phyloP scores from a whole-genome alignment of 805 yeast species.

The Hanseniaspora lindneri region DNA sequence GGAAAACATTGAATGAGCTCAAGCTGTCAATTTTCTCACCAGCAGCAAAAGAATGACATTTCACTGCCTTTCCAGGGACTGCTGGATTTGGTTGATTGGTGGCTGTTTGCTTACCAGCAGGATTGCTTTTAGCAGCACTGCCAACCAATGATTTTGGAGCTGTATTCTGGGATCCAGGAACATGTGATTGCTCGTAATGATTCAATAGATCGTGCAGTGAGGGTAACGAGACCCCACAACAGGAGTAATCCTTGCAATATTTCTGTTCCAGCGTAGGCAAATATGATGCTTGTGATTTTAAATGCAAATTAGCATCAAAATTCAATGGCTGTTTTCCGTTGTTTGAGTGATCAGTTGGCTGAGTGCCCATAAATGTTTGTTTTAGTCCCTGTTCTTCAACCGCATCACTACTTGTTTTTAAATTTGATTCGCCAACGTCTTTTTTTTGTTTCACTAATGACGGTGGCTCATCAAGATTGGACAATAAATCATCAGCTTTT shows the following conservation, averaged over 20 bases:
- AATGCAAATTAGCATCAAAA: not conserved
- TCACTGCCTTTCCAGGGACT: constrained; percentile 18
- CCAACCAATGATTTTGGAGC: constrained; percentile 41
- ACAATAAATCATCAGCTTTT: constrained; percentile 13
- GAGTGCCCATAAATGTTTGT: too few relatives aligned
- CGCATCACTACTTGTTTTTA: too few relatives aligned
- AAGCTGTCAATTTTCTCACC: not conserved
- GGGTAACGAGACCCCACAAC: constrained; percentile 88
- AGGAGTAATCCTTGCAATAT: constrained; percentile 90
- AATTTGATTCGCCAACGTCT: too few relatives aligned
- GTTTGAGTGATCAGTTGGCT: too few relatives aligned
- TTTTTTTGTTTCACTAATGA: not conserved
- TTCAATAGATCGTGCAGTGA: constrained; percentile 84
- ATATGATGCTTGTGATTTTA: constrained; percentile 37
- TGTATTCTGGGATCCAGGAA: constrained; percentile 25
- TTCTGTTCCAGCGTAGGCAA: constrained; percentile 89
- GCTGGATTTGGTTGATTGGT: constrained; percentile 16
- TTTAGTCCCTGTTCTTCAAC: too few relatives aligned
- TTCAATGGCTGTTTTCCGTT: too few relatives aligned
- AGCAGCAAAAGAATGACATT: not conserved
- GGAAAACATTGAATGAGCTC: not conserved
- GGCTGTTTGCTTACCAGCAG: constrained; percentile 11
- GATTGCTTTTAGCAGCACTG: too few relatives aligned
- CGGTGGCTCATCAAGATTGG: not conserved
- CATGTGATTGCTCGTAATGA: constrained; percentile 95